Evolutionary conservation across 805 yeast genomes (phyloP).

Genomic region (Yamadazyma ubonensis): DNA sequence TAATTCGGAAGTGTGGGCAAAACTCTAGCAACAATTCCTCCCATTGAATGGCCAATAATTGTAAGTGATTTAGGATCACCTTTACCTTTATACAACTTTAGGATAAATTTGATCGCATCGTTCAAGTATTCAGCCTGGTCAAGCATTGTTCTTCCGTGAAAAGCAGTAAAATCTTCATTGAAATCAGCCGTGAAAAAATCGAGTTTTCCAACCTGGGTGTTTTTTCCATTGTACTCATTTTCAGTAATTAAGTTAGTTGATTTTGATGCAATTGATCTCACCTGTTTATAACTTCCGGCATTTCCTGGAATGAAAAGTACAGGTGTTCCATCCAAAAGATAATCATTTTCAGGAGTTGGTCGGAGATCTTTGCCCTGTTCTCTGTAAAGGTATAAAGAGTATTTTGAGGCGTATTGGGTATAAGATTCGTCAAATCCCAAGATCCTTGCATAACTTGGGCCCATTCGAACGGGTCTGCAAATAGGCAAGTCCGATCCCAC

Average conservation of each 20-base stretch:
- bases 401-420: constrained; percentile 73
- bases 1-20: constrained; percentile 81
- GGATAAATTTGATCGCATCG: constrained; percentile 78
- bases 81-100: constrained; percentile 57
- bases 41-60: constrained; percentile 92
- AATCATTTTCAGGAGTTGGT: constrained; percentile 42
- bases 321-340: constrained; percentile 68
- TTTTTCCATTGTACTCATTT: constrained; percentile 23
- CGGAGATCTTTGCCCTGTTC: constrained; percentile 70
- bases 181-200: constrained; percentile 93
- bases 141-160: constrained; percentile 88
- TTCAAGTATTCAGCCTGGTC: constrained; percentile 93
- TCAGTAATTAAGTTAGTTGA: constrained; percentile 56
- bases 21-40: constrained; percentile 89
- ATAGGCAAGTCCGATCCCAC: constrained; percentile 35
- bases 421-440: constrained; percentile 69
- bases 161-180: constrained; percentile 94
- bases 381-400: constrained; percentile 79
- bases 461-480: constrained; percentile 76
- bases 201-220: constrained; percentile 44
- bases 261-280: constrained; percentile 86
- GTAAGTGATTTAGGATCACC: constrained; percentile 68
- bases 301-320: constrained; percentile 95
- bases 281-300: constrained; percentile 92
- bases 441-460: constrained; percentile 77